Conservation (phyloP, 2,329 filamentous ascomycete species). For the Phialophora chinensis region DNA sequence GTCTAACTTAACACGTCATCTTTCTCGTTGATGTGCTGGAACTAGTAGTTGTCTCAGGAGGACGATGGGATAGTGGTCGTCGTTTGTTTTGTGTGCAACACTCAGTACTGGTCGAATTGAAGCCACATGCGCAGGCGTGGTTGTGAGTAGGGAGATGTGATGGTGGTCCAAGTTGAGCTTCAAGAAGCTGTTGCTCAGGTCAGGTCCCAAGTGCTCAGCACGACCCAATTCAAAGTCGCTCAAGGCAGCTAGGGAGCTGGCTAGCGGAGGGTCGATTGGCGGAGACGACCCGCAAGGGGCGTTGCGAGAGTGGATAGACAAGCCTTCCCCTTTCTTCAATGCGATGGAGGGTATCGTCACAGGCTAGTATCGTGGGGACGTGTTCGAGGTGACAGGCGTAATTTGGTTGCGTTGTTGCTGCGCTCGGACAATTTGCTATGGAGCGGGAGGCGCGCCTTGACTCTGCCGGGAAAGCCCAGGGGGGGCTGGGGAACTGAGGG, state of each 20-base stretch:
- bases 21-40: constrained; percentile 17
- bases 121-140: constrained; percentile 3
- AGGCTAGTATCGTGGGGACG: constrained; percentile 25
- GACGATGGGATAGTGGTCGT: background rate
- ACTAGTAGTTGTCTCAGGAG: constrained; percentile 4
- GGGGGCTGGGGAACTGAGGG: constrained; percentile 22
- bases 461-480: constrained; percentile 27
- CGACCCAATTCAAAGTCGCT: constrained; percentile 33
- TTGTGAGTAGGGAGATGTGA: constrained; percentile 27
- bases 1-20: constrained; percentile 33
- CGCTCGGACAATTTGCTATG: constrained; percentile 36
- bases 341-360: constrained; percentile 21
- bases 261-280: constrained; percentile 31
- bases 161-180: constrained; percentile 26
- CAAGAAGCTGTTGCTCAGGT: constrained; percentile 31
- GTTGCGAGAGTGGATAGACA: constrained; percentile 37
- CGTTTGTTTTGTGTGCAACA: constrained; percentile 3
- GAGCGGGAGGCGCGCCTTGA: constrained; percentile 33
- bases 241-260: constrained; percentile 31
- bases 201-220: constrained; percentile 20
- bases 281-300: constrained; percentile 36
- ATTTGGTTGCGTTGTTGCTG: constrained; percentile 36
- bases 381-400: constrained; percentile 33
- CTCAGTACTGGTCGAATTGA: constrained; percentile 10
- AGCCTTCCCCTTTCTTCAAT: constrained; percentile 34